Conservation (phyloP, 2,329 filamentous ascomycete genomes). For the Immersiporthe knoxdaviesiana region DNA sequence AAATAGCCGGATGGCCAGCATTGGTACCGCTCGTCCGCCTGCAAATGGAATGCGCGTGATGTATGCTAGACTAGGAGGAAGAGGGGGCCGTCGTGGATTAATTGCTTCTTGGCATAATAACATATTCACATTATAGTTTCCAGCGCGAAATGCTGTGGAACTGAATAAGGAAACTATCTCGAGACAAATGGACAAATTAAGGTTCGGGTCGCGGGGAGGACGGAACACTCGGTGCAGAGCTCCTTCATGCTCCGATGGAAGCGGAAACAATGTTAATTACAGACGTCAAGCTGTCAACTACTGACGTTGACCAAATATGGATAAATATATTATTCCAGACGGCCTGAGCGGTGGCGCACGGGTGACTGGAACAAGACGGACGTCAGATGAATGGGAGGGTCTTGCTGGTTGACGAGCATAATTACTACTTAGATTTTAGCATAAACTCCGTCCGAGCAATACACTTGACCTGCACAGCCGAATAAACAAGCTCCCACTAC, state of each 20-base stretch:
- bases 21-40: neutral
- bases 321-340: neutral
- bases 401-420: neutral
- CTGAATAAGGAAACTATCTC: neutral
- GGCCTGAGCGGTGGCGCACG: neutral
- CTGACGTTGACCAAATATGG: neutral
- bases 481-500: neutral
- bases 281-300: neutral
- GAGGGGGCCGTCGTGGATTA: neutral
- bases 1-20: conserved; percentile 2
- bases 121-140: neutral
- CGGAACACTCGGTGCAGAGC: neutral
- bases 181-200: neutral
- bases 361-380: neutral
- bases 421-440: neutral
- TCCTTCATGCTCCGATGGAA: neutral
- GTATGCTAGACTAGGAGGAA: neutral
- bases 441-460: neutral
- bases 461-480: neutral
- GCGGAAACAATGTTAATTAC: neutral
- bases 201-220: neutral
- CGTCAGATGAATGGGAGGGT: neutral
- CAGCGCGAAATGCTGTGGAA: neutral
- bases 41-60: neutral
- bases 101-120: too few species aligned